Conservation (phyloP, 352 stramenopile species). For the Hyaloperonospora arabidopsidis region DNA sequence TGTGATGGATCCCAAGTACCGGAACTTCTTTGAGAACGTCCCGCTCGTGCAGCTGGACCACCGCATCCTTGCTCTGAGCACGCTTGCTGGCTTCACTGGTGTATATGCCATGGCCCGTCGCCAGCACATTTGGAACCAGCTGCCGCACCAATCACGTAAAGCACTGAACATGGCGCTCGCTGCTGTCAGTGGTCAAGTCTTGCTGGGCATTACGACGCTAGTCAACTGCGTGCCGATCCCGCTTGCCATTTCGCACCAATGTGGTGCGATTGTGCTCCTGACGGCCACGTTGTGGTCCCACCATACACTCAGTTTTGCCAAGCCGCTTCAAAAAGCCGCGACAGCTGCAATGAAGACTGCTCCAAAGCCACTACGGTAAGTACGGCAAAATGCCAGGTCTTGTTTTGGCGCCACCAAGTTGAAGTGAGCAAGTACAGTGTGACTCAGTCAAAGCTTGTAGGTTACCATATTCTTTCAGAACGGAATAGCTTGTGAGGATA, state of each 20-base stretch:
- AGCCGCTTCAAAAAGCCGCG: slow-evolving; percentile 37
- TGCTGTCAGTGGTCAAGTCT: slow-evolving; percentile 73
- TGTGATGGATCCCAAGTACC: slow-evolving; percentile 82
- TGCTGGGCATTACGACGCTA: slow-evolving; percentile 95
- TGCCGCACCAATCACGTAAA: slow-evolving; percentile 68
- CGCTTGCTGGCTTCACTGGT: slow-evolving; percentile 58
- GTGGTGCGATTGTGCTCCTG: slow-evolving; percentile 92
- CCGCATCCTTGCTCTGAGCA: slow-evolving; percentile 90
- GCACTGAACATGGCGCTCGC: slow-evolving; percentile 74
- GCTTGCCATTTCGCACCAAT: slow-evolving; percentile 94
- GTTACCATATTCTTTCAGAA: no score
- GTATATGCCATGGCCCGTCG: slow-evolving; percentile 65
- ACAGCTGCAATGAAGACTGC: slow-evolving; percentile 35
- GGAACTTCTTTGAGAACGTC: slow-evolving; percentile 98
- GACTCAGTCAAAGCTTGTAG: no score
- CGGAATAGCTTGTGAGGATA: no score
- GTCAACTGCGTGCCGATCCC: slow-evolving; percentile 94
- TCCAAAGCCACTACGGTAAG: slow-evolving; percentile 15
- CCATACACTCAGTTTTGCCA: slow-evolving; percentile 86
- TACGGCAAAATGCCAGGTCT: no score
- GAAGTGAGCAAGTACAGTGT: no score
- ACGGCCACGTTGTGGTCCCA: slow-evolving; percentile 88
- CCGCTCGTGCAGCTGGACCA: slow-evolving; percentile 98
- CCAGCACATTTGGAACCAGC: slow-evolving; percentile 75
- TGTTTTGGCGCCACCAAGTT: no score